Evolutionary conservation across 345 rosid genomes (phyloP).

Genomic region (Noccaea caerulescens): DNA sequence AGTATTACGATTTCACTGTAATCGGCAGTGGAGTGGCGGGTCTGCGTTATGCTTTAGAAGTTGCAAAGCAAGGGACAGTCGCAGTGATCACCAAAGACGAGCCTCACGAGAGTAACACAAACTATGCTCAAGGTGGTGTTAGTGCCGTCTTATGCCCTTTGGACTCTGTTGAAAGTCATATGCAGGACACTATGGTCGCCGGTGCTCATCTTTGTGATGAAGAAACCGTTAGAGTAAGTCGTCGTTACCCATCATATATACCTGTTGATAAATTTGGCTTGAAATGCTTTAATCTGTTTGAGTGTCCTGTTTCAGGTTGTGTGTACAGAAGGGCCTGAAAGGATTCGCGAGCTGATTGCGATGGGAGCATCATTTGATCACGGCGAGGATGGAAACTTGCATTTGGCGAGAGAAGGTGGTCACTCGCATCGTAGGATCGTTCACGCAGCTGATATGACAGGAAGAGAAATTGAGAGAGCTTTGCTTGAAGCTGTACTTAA

Average conservation of each 20-base stretch:
- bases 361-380: conserved; percentile 97
- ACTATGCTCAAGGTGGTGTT: conserved; percentile 98
- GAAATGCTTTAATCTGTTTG: background rate
- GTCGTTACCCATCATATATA: background rate
- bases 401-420: conserved; percentile 96
- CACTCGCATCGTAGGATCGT: conserved; percentile 94
- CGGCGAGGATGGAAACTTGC: conserved; percentile 94
- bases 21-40: conserved; percentile 99
- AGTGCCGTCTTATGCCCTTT: conserved; percentile 92
- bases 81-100: conserved; percentile 95
- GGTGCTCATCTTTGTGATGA: conserved; percentile 96
- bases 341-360: conserved; percentile 85
- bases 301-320: conserved; percentile 62
- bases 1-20: conserved; percentile 81
- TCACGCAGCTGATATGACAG: conserved; percentile 99
- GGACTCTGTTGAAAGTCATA: conserved; percentile 97
- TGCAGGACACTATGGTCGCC: conserved; percentile 94
- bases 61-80: conserved; percentile 87
- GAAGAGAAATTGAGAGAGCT: conserved; percentile 96
- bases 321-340: conserved; percentile 96
- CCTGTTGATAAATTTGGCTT: background rate
- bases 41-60: conserved; percentile 90
- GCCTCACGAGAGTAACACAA: conserved; percentile 97
- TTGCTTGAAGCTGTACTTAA: conserved; percentile 74
- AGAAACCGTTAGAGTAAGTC: conserved; percentile 90